Evolutionary conservation across 1,139 yeast genomes (phyloP), one percentile per base, ranked within the genome.

Genomic region (Pichia sp.): DNA sequence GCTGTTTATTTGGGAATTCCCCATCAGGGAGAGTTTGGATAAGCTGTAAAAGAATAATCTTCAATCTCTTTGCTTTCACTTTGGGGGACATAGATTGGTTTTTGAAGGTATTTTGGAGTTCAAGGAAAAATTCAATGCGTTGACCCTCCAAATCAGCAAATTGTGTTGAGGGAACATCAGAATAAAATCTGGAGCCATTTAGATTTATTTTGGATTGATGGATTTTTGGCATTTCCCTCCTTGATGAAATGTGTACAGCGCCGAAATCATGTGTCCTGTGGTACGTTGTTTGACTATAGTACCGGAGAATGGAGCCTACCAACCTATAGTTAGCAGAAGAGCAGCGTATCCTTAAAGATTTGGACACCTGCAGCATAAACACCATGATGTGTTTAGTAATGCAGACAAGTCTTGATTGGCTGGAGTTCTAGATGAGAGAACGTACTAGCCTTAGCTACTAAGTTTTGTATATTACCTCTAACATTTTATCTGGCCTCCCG

Each of bases 21-120:
- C 58, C 55, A 29, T 60, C 52, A 3, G 64, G 59, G 40, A 64
- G 53, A 7, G 54, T 41, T 1, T 53, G 32, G 8, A 67, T 57
- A 8, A 66, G 47, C 23, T 63, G 59, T 15, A 57, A 51, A 23
- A 67, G 47, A 26, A 54, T 49, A 5, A 34, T 43, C 52, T 64
- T 65, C 36, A 66, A 52, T 45, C 66, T 53, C 40, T 56, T 54
- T 1, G 67, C 58, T 51, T 66, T 67, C 5, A 63, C 54, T 50
- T 59, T 64, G 2, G 68, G 64, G 1, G 65, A 58, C 62, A 63
- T 59, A 29, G 64, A 58, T 16, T 56, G 54, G 42, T 62, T 60
- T 40, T 61, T 54, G 32, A 59, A 63, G 2, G 64, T 59, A n/a
- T 59, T 57, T 54, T 60, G 64, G 8, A 67, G 57, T n/a, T 65